Evolutionary conservation across 345 rosid genomes (phyloP), one percentile per base, ranked within the genome.

Genomic region (Gossypium australe): DNA sequence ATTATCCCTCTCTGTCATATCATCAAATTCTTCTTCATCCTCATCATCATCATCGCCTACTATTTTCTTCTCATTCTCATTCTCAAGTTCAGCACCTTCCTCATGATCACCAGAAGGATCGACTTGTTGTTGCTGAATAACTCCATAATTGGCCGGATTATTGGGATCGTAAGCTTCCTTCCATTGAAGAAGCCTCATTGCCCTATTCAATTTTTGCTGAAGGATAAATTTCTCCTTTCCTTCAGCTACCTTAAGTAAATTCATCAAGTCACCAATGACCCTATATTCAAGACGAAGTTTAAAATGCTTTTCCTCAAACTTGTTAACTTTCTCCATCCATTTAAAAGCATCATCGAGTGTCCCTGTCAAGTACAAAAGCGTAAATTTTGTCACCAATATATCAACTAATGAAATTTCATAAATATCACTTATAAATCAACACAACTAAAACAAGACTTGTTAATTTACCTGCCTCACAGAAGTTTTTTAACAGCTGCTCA

Each of bases 121-220:
- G 6, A 24, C 87, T 69, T 81, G 82, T 61, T 84, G 85, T 41
- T 78, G 85, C 66, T 87, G 80, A 51, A 92, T 83, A 77, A 84
- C 81, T 70, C 97, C 98, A 75, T 80, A 94, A 80, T 93, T 94
- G 2, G 82, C 84, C 5, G 98, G 97, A 73, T 89, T 87, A 47
- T 90, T 90, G 5, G 98, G 98, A 83, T 94, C 98, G 84, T 85
- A 89, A 75, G 89, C 85, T 83, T 94, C 99, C 80, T 88, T 92
- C 97, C 94, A 91, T 63, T 89, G 86, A 67, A 91, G 88, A 79
- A 93, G 77, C 77, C 93, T 88, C 90, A 94, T 84, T 11, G 98
- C 99, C 75, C 97, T 86, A 75, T 93, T 92, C 3, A 94, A 76
- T 60, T 92, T 94, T 8, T 91, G 98, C 70, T 92, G 98, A 48